Evolutionary conservation across 2,329 filamentous ascomycete species (phyloP).

Genomic region (Neocucurbitaria cava): DNA sequence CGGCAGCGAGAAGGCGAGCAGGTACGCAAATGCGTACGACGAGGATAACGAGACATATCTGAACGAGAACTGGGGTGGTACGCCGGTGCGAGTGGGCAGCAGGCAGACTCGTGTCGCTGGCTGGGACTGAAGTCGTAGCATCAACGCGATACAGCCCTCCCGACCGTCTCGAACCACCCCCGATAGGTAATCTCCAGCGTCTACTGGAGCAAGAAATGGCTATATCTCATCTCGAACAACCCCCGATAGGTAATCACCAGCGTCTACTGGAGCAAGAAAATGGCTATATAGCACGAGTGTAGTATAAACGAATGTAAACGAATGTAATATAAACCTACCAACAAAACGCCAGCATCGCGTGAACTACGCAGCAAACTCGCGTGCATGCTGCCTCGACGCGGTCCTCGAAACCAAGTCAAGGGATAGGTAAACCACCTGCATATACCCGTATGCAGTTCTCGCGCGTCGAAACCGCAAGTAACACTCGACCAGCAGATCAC

Average conservation of each 20-base stretch:
- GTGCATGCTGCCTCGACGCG: conserved; percentile 38
- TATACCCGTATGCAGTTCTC: background rate
- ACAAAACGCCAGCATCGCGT: conserved; percentile 7
- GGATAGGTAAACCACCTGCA: conserved; percentile 23
- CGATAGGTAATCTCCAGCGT: no score
- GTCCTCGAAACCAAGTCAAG: conserved; percentile 5
- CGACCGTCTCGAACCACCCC: no score
- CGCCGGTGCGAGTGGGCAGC: conserved; percentile 22
- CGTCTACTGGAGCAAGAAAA: background rate
- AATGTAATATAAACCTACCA: background rate
- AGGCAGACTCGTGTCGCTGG: conserved; percentile 9
- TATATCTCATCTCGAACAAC: no score
- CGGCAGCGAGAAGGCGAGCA: background rate
- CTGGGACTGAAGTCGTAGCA: conserved; percentile 6
- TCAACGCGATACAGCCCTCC: background rate
- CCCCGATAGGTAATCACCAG: no score
- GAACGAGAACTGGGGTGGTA: conserved; percentile 27
- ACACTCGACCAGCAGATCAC: conserved; percentile 11
- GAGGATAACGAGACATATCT: conserved; percentile 31
- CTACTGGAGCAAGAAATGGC: no score
- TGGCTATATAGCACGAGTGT: background rate
- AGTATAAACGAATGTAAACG: no score
- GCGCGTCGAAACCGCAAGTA: conserved; percentile 29
- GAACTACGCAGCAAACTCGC: conserved; percentile 20
- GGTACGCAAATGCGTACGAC: conserved; percentile 26